Base-by-base conservation (phyloP, 257 asterid species). In the Solanum raphanifolium region DNA sequence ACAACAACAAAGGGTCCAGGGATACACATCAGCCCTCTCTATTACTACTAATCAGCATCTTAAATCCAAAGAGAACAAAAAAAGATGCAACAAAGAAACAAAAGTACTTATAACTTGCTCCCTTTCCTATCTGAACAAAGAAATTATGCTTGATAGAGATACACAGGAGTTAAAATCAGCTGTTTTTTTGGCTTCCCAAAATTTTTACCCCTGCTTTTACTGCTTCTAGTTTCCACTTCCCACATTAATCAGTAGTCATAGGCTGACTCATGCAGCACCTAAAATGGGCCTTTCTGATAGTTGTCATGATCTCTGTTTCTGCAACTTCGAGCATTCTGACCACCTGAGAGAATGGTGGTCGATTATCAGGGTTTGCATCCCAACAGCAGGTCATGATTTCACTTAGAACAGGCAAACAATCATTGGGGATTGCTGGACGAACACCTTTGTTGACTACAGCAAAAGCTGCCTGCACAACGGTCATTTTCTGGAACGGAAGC, bases 391-490 rank as follows among this genome's bases (percentile, higher is more conserved):
- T 95, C 99, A 97, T 95, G 87, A 97, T 95, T 91, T 93, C 98
- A 87, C 95, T 66, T 27, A 93, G 95, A 41, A 93, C 95, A 5
- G 94, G 98, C 60, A 95, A 95, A 81, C 98, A 94, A 88, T 94
- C 99, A 31, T 87, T 90, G 20, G 99, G 98, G 85, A 95, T 90
- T 48, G 91, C 89, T 15, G 98, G 99, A 13, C 98, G 95, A 23
- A 95, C 94, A 7, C 99, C 98, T 90, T 97, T 95, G 95, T 94
- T 97, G 82, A 95, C 99, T 34, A 97, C 99, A 4, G 98, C 98
- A 90, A 97, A 97, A 36, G 99, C 99, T 6, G 99, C 99, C 92
- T 95, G 99, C 25, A 97, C 99, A 52, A 98, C 99, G 4, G 99
- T 93, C 99, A 97, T 95, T 86, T 97, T 95, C 93, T 93, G 95